Percentiles rank a stretch among this genome's conserved stretches.
Conservation (phyloP, 2,329 filamentous ascomycete genomes). For the Colletotrichum plurivorum region DNA sequence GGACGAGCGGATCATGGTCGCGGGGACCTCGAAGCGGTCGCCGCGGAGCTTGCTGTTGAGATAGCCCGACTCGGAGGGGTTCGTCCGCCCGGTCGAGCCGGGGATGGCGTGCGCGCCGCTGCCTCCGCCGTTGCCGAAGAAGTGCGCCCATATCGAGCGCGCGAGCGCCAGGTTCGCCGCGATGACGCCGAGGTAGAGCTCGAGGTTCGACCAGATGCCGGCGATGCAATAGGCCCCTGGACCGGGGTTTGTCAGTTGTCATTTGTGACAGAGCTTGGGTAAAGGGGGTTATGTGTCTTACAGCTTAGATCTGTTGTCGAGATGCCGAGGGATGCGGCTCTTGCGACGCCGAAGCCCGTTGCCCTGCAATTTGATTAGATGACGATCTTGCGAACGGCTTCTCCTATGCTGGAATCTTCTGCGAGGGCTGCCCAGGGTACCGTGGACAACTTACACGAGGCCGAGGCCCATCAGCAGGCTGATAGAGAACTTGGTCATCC, state of each 20-base stretch:
- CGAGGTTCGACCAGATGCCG: constrained; percentile 55
- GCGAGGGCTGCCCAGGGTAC: background rate
- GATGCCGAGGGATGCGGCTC: constrained; percentile 44
- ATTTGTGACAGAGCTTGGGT: too few species aligned
- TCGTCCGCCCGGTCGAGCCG: constrained; percentile 9
- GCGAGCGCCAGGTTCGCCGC: constrained; percentile 49
- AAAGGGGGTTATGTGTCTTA: constrained; percentile 14
- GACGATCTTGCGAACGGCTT: background rate
- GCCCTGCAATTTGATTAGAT: constrained; percentile 29
- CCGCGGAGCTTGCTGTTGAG: constrained; percentile 35
- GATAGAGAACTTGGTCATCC: constrained; percentile 47
- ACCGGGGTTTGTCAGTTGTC: background rate
- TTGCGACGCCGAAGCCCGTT: constrained; percentile 44
- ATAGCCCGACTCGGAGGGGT: constrained; percentile 19
- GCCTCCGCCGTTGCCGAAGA: constrained; percentile 27
- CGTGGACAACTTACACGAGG: constrained; percentile 38
- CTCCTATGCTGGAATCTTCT: background rate
- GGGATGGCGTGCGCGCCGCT: constrained; percentile 1
- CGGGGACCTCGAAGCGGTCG: constrained; percentile 19
- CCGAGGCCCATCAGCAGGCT: constrained; percentile 51
- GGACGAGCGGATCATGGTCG: constrained; percentile 16
- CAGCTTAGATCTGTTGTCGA: constrained; percentile 44
- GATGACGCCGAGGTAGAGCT: constrained; percentile 54
- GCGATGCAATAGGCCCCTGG: constrained; percentile 50
- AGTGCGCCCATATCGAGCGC: constrained; percentile 43